Evolutionary conservation across 2,329 filamentous ascomycete genomes (phyloP).

Genomic region (Colletotrichum camelliae): DNA sequence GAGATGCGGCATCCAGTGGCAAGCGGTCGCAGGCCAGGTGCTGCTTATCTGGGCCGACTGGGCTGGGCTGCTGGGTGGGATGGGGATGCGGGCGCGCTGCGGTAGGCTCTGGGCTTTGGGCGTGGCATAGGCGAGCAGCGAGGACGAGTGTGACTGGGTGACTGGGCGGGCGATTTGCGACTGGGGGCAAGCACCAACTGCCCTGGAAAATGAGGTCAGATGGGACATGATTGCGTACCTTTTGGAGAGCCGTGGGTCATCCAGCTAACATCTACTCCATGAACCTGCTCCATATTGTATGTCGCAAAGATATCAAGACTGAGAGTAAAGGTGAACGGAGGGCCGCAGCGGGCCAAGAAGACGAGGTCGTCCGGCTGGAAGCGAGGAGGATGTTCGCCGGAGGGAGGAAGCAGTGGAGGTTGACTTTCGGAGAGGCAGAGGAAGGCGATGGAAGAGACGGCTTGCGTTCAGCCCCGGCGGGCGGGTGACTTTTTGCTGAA

Average conservation of each 20-base stretch:
- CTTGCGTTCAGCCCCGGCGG: background rate
- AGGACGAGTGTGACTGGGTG: background rate
- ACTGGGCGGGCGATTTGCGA: background rate
- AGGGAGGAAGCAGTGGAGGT: background rate
- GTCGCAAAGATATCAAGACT: slow-evolving; percentile 17
- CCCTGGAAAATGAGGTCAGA: slow-evolving; percentile 20
- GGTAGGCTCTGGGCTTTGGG: background rate
- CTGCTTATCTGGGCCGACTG: slow-evolving; percentile 20
- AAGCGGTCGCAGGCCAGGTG: background rate
- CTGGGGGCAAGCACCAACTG: slow-evolving; percentile 3
- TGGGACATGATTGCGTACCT: slow-evolving; percentile 60
- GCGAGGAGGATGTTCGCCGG: background rate
- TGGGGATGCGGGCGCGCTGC: background rate
- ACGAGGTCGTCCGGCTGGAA: background rate
- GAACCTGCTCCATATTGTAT: slow-evolving; percentile 75
- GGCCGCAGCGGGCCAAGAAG: slow-evolving; percentile 3
- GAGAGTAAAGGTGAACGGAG: background rate
- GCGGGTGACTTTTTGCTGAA: slow-evolving; percentile 10
- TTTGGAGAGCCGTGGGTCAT: slow-evolving; percentile 81
- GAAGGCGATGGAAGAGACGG: background rate
- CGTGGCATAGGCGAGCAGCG: background rate
- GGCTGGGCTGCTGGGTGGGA: background rate
- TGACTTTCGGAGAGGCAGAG: background rate
- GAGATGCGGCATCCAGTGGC: slow-evolving; percentile 3
- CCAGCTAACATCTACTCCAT: slow-evolving; percentile 89